Percentiles rank a stretch among this genome's conserved stretches.
phyloP scores from a whole-genome alignment of 2,329 filamentous ascomycete species.

The Botryotinia globosa region DNA sequence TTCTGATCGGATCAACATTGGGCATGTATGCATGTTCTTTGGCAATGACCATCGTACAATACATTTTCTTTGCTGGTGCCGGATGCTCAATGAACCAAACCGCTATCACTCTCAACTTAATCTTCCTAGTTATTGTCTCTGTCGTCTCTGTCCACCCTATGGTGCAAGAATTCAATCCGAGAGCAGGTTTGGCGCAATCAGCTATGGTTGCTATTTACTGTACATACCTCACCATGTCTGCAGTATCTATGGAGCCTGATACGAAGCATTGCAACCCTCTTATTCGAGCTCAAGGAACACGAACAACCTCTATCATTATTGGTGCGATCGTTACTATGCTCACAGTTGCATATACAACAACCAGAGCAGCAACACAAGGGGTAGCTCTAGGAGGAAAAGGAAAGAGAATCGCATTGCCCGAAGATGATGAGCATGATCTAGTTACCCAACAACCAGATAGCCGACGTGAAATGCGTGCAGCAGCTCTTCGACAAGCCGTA shows the following conservation, averaged over 20 bases:
- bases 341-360: conserved; percentile 96
- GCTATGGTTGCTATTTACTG: conserved; percentile 98
- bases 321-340: conserved; percentile 95
- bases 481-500: conserved; percentile 85
- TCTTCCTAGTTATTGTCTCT: conserved; percentile 78
- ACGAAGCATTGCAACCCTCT: conserved; percentile 93
- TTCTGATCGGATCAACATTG: conserved; percentile 88
- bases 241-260: conserved; percentile 97
- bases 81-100: conserved; percentile 95
- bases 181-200: conserved; percentile 92
- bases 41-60: conserved; percentile 94
- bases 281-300: conserved; percentile 77
- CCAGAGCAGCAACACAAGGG: conserved; percentile 88
- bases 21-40: conserved; percentile 90
- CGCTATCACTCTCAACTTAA: conserved; percentile 88
- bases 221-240: conserved; percentile 97
- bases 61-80: conserved; percentile 84
- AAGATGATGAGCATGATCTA: conserved; percentile 81
- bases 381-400: conserved; percentile 67
- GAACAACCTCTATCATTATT: conserved; percentile 86
- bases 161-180: conserved; percentile 87
- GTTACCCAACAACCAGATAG: conserved; percentile 78
- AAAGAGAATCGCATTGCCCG: conserved; percentile 58
- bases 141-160: conserved; percentile 83
- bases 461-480: conserved; percentile 87